Percentiles rank a stretch among this genome's conserved stretches.
These are phyloP conservation scores for Cladosporium sp. DNA, from an alignment of 2,329 filamentous ascomycete genomes.

Conservation along the genomic window DNA sequence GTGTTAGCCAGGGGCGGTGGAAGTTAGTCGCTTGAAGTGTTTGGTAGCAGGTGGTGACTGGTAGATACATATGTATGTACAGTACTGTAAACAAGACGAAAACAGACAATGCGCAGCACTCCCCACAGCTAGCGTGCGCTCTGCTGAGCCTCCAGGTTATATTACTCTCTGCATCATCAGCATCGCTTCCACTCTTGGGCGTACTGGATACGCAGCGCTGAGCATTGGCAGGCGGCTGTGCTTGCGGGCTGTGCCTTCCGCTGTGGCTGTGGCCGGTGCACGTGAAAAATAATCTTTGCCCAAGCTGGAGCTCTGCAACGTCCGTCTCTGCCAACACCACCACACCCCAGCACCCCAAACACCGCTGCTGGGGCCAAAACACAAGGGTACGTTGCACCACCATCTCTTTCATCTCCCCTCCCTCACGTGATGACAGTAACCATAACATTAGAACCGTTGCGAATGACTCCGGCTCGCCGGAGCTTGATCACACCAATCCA, in stretches of 20 bases:
- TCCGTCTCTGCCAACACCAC: background rate
- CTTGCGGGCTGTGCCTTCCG: background rate
- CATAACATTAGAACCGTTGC: conserved; percentile 60
- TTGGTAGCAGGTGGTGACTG: too few relatives aligned
- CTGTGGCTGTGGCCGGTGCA: background rate
- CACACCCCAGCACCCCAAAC: conserved; percentile 4
- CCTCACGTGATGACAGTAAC: conserved; percentile 12
- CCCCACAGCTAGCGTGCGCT: too few relatives aligned
- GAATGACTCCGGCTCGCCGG: conserved; percentile 54
- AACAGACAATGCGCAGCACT: too few relatives aligned
- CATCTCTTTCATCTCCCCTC: background rate
- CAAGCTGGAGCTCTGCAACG: background rate
- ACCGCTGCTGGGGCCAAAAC: background rate
- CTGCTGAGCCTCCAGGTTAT: too few relatives aligned
- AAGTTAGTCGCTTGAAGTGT: too few relatives aligned
- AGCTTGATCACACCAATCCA: conserved; percentile 47
- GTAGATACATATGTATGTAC: too few relatives aligned
- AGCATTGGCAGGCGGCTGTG: background rate
- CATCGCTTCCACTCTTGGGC: too few relatives aligned
- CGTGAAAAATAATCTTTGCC: background rate
- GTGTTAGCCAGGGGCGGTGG: too few relatives aligned
- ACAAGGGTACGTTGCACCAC: conserved; percentile 1
- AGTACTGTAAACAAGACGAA: too few relatives aligned
- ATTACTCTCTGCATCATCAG: too few relatives aligned
- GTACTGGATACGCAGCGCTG: too few relatives aligned